Evolutionary conservation across 2,329 filamentous ascomycete species (phyloP), one percentile per base, ranked within the genome.

Genomic region (Colletotrichum sp.): DNA sequence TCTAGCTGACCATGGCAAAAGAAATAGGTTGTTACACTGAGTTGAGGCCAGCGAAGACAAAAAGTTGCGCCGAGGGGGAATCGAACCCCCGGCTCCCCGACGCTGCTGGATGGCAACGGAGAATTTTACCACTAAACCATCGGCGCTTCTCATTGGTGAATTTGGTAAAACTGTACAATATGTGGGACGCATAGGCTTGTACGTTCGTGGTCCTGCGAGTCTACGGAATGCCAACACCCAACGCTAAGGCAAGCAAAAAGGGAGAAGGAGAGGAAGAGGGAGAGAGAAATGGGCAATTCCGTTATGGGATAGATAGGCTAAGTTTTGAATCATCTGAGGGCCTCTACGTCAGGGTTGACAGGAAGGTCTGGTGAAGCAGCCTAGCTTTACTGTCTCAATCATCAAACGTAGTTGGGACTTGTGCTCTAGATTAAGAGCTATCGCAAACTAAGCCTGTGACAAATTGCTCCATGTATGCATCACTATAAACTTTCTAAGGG

Each of bases 91-190:
- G 65, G 65, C 65, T 68, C 65, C 65, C 65, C 65, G 65, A 68
- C 65, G 65, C 65, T 68, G 65, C 65, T 68, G 8, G 30, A 21
- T 68, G 65, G 65, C 65, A 68, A 68, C 65, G 65, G 65, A 68
- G 65, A 68, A 68, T 68, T 68, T 68, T 68, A 68, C 65, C 65
- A 68, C 65, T 68, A 68, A 68, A 68, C 65, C 65, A 68, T 68
- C 65, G 65, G 65, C 65, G 65, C 65, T 16, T 21, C 2, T 32
- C 2, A n/a, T 49, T 30, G 34, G 34, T 13, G 4, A 21, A 0
- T 0, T 0, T 0, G 0, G 6, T 4, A 3, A 10, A 4, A 63
- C 3, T 36, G 8, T 44, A 44, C 18, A 18, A 18, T 63, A 18
- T 21, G 1, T 39, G 1, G 36, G 16, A 15, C 16, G 7, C 36